Conservation (phyloP, 768 basidiomycete genomes). For the Pleurotus eryngii region DNA sequence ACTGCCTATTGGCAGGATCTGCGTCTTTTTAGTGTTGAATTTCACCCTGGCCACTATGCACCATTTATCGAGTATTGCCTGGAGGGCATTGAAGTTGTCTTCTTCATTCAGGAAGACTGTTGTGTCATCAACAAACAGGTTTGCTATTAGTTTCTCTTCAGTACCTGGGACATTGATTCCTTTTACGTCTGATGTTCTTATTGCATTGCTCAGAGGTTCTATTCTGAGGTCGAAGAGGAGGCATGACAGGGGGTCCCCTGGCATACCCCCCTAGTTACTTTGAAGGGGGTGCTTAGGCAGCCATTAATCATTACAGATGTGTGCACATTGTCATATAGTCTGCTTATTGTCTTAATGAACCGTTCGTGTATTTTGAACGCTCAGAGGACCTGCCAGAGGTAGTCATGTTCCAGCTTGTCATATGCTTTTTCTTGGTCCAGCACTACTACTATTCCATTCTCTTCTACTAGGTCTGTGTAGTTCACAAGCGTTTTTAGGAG, state of each 20-base stretch:
- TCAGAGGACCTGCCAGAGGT: background rate
- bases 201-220: conserved; percentile 30
- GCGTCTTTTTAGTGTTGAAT: background rate
- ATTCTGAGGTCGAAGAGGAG: conserved; percentile 38
- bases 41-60: conserved; percentile 20
- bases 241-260: background rate
- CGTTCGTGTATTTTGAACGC: conserved; percentile 15
- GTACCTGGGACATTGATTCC: conserved; percentile 20
- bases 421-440: conserved; percentile 20
- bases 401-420: background rate
- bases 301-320: conserved; percentile 32
- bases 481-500: conserved; percentile 22
- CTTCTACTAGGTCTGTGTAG: conserved; percentile 17
- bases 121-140: conserved; percentile 41
- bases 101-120: background rate
- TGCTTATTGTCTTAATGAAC: conserved; percentile 24
- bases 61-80: conserved; percentile 17
- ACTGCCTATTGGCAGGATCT: background rate
- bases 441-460: conserved; percentile 22
- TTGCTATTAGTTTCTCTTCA: conserved; percentile 20
- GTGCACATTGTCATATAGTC: conserved; percentile 24
- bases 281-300: conserved; percentile 17
- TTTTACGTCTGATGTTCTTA: conserved; percentile 26
- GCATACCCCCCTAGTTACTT: conserved; percentile 1
- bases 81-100: conserved; percentile 1